Conservation (phyloP, 331 rosid genomes). For the Malus hybrid region DNA sequence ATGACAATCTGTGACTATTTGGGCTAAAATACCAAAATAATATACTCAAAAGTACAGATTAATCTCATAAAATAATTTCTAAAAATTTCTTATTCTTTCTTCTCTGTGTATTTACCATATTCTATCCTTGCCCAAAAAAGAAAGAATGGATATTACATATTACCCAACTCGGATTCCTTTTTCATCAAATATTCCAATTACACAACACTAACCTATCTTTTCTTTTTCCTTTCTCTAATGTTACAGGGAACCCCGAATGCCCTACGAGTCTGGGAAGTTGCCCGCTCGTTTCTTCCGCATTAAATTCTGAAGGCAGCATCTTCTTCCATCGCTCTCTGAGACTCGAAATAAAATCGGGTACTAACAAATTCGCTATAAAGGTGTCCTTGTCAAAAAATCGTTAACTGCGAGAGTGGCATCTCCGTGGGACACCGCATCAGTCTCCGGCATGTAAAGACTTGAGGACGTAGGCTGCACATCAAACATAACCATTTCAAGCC, state of each 20-base stretch:
- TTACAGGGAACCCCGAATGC: constrained; percentile 19
- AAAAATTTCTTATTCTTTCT: background rate
- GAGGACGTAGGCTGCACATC: constrained; percentile 66
- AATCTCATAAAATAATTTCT: background rate
- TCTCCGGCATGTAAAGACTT: constrained; percentile 78
- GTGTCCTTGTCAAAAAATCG: constrained; percentile 72
- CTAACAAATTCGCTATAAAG: constrained; percentile 32
- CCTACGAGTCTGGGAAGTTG: background rate
- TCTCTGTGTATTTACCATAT: constrained; percentile 10
- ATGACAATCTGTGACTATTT: too few relatives aligned
- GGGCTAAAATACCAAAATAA: too few relatives aligned
- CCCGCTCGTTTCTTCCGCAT: constrained; percentile 6
- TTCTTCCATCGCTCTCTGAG: constrained; percentile 18
- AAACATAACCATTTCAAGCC: constrained; percentile 4
- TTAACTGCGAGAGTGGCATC: constrained; percentile 87
- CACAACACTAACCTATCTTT: constrained; percentile 5
- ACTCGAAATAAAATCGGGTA: constrained; percentile 19
- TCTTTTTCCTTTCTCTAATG: constrained; percentile 7
- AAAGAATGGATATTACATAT: constrained; percentile 15
- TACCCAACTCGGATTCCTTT: background rate
- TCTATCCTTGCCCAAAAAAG: constrained; percentile 26
- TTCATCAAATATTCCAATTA: constrained; percentile 3
- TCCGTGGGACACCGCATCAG: constrained; percentile 91
- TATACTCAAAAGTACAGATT: background rate
- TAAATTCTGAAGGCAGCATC: constrained; percentile 18